Conservation (phyloP, 2,329 filamentous ascomycete genomes). For the Aspergillus pseudotamarii region DNA sequence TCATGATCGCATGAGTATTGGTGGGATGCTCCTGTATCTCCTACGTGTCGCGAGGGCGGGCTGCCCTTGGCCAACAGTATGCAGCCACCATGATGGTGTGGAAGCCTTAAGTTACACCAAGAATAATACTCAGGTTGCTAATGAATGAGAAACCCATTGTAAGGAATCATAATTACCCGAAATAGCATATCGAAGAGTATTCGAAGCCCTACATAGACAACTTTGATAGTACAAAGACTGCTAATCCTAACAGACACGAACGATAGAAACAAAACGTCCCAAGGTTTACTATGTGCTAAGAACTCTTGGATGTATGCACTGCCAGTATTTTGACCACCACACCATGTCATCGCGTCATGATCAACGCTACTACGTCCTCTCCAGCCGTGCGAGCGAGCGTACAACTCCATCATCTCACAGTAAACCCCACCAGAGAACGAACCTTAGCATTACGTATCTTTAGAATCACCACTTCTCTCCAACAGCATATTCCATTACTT, state of each 20-base stretch:
- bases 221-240: background rate
- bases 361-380: background rate
- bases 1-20: constrained; percentile 1
- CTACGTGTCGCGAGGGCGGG: background rate
- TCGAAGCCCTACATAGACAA: background rate
- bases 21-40: background rate
- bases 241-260: background rate
- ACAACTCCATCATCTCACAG: too few species aligned
- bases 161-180: background rate
- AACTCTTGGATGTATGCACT: background rate
- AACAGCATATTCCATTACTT: too few species aligned
- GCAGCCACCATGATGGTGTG: background rate
- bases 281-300: too few species aligned
- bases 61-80: background rate
- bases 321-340: background rate
- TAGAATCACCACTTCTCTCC: too few species aligned
- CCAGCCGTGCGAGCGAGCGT: too few species aligned
- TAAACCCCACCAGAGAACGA: too few species aligned
- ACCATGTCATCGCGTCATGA: background rate
- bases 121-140: background rate
- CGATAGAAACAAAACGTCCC: too few species aligned
- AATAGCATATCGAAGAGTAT: background rate
- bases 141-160: background rate
- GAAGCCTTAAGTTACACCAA: background rate
- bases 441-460: too few species aligned